phyloP scores from a whole-genome alignment of 2,329 filamentous ascomycete species.

The Colletotrichum lentis region DNA sequence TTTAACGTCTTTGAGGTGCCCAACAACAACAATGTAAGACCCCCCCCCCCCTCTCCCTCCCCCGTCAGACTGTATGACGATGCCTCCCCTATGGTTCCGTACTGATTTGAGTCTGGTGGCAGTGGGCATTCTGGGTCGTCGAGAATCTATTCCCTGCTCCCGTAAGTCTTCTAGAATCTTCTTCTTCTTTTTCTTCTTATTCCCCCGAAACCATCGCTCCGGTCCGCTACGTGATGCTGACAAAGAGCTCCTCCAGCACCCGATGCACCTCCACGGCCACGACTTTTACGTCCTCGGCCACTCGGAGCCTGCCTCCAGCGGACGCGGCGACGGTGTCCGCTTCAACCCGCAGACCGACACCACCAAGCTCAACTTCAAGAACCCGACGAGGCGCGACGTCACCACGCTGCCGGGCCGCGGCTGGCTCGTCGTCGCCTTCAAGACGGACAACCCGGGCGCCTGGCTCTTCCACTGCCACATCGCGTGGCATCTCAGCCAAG shows the following conservation, averaged over 20 bases:
- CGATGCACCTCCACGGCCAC: slow-evolving; percentile 45
- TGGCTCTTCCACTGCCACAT: slow-evolving; percentile 60
- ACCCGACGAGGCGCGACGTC: slow-evolving; percentile 58
- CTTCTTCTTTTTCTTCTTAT: no score
- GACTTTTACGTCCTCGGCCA: slow-evolving; percentile 56
- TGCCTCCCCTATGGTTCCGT: neutral
- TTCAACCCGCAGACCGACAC: slow-evolving; percentile 46
- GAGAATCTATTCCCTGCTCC: slow-evolving; percentile 35
- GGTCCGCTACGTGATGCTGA: neutral
- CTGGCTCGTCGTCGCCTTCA: slow-evolving; percentile 58
- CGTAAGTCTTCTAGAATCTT: slow-evolving; percentile 5
- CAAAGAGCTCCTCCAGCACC: slow-evolving; percentile 3
- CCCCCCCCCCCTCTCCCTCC: no score
- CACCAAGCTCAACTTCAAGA: slow-evolving; percentile 49
- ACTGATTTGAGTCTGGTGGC: neutral
- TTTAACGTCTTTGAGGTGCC: slow-evolving; percentile 36
- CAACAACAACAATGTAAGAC: slow-evolving; percentile 12
- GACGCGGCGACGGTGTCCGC: slow-evolving; percentile 22
- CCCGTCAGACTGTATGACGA: no score
- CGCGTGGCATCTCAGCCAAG: slow-evolving; percentile 58
- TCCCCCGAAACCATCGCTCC: neutral
- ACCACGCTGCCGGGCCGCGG: slow-evolving; percentile 53
- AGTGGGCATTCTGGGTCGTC: slow-evolving; percentile 38
- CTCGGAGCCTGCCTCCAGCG: slow-evolving; percentile 34
- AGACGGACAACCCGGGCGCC: slow-evolving; percentile 59